A percentile compares a stretch with the other conserved stretches of the same genome.
Conservation (phyloP, 768 basidiomycete species). For the Lentinula raphanica region DNA sequence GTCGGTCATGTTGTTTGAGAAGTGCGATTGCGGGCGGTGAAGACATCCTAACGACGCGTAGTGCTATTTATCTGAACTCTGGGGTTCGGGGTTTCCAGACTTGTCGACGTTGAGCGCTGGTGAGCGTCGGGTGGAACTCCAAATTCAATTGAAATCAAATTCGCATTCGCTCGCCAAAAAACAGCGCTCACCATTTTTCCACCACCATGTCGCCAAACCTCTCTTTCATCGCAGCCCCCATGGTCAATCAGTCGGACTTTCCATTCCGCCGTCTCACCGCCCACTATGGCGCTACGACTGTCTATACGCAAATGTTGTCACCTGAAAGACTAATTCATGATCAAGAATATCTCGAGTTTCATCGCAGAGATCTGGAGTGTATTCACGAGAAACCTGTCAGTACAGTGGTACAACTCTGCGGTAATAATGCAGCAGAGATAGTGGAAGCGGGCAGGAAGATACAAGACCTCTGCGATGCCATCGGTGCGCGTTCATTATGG, state of each 20-base stretch:
- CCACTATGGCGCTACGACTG: slow-evolving; percentile 57
- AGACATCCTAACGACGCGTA: no score
- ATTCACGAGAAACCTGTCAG: slow-evolving; percentile 20
- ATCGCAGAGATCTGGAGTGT: slow-evolving; percentile 49
- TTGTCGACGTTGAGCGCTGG: no score
- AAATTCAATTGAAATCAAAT: no score
- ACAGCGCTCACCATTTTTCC: no score
- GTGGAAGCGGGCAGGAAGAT: slow-evolving; percentile 58
- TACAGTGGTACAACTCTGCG: slow-evolving; percentile 69
- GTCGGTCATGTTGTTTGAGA: not conserved
- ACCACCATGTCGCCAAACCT: slow-evolving; percentile 17
- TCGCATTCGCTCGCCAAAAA: no score
- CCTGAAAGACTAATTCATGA: slow-evolving; percentile 60
- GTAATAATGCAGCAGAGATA: slow-evolving; percentile 59
- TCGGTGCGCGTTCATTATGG: slow-evolving; percentile 41
- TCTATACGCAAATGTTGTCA: slow-evolving; percentile 76
- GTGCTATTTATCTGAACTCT: no score
- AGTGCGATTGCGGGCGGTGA: no score
- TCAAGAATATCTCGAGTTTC: slow-evolving; percentile 57
- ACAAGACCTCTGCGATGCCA: slow-evolving; percentile 57
- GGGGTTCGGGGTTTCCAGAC: no score
- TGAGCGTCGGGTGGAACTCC: no score
- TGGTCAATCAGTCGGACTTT: slow-evolving; percentile 77
- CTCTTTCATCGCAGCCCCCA: slow-evolving; percentile 58
- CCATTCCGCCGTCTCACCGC: slow-evolving; percentile 64